Base-by-base conservation (phyloP, 768 basidiomycete genomes). In the Paxillus involutus region DNA sequence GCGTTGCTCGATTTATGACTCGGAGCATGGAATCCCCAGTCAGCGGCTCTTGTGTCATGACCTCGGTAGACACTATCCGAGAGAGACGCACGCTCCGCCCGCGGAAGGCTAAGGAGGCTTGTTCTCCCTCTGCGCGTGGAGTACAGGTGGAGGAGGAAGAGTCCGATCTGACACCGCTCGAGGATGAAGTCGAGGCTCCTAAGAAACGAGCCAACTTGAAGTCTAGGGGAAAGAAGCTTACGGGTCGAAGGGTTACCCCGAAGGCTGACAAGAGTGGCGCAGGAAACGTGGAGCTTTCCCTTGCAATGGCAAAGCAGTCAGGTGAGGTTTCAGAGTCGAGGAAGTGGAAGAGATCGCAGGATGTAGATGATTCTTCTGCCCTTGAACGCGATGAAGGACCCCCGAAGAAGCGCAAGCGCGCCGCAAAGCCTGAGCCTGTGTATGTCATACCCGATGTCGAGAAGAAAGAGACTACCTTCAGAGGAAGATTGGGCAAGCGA, bases 391-490 rank as follows among this genome's bases (percentile, higher is more conserved):
- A 44, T 0, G 63, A 56, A 29, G 47, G 44, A 5, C 54, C 49
- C 8, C 43, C 57, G 47, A 66, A 68, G 55, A 75, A 68, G 44
- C 62, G 66, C 17, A 64, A 54, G 50, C 73, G 63, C 47, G 58
- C 55, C 59, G 58, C 64, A 52, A 77, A 73, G 55, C 63, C 66
- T n/a, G 79, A 82, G 44, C 80, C 81, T 1, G 72, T 81, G 12
- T 89, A 88, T 61, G 69, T 81, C 47, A 92, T 94, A 49, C 85
- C 88, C 1, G 83, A 86, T 48, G 87, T 92, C 0, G 79, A 84
- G 66, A 75, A 67, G 60, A 87, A 83, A 67, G 69, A 72, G 33
- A 89, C 89, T 1, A 82, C 81, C 3, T 94, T 90, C 68, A 82
- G 75, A 66, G 91, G 90, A 55, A 75, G 80, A 51, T 70, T 85